Evolutionary conservation across 306 rosid species (phyloP).

Genomic region (Vicia faba): DNA sequence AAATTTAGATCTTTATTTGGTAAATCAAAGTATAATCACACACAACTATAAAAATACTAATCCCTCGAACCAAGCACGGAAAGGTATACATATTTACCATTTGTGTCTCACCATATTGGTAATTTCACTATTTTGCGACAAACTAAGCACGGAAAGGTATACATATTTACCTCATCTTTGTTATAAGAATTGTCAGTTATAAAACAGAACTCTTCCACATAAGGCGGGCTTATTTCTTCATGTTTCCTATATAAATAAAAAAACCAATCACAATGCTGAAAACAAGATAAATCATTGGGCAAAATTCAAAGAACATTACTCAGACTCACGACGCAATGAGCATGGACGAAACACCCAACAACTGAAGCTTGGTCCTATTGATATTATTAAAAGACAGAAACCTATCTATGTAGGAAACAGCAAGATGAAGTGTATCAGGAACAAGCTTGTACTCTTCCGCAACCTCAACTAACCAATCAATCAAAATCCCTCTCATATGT

Average conservation of each 20-base stretch:
- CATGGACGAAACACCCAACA: slow-evolving; percentile 76
- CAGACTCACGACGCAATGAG: slow-evolving; percentile 72
- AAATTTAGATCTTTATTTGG: neutral
- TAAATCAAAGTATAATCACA: neutral
- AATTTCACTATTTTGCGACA: neutral
- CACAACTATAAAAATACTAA: neutral
- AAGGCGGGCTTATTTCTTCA: slow-evolving; percentile 76
- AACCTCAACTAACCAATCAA: slow-evolving; percentile 86
- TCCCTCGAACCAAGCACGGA: neutral
- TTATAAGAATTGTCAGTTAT: slow-evolving; percentile 66
- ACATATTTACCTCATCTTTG: slow-evolving; percentile 52
- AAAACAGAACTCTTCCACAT: slow-evolving; percentile 67
- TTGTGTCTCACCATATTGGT: neutral
- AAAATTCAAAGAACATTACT: neutral
- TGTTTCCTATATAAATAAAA: slow-evolving; percentile 53
- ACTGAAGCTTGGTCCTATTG: slow-evolving; percentile 47
- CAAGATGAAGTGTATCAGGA: slow-evolving; percentile 61
- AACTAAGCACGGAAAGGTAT: neutral
- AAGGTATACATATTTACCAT: too few relatives aligned
- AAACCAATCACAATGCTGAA: neutral
- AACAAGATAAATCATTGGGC: neutral
- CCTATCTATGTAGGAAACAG: slow-evolving; percentile 65
- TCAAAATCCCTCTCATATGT: slow-evolving; percentile 67
- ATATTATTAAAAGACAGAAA: slow-evolving; percentile 52
- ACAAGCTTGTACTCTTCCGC: slow-evolving; percentile 73